These are phyloP conservation scores for Pichia sp. DNA, from an alignment of 1,139 yeast genomes.

Conservation along the genomic window DNA sequence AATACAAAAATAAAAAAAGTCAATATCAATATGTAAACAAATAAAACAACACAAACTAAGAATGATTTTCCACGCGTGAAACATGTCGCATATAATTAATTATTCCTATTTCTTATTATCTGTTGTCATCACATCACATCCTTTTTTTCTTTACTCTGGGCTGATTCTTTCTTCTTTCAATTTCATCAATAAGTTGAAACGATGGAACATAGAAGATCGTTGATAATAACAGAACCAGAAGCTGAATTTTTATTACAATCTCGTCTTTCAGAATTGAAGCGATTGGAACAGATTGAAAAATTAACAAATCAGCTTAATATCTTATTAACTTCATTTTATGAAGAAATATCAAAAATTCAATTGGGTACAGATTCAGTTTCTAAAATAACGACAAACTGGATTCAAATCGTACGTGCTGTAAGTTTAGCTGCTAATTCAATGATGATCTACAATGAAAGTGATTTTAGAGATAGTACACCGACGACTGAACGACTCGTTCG, in stretches of 20 bases:
- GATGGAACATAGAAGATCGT: conserved; percentile 12
- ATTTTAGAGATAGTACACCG: conserved; percentile 39
- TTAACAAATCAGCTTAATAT: conserved; percentile 31
- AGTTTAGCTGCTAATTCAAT: conserved; percentile 62
- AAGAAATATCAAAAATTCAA: conserved; percentile 5
- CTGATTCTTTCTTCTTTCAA: background rate
- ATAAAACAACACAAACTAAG: no score
- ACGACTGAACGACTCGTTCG: conserved; percentile 66
- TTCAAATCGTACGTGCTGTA: conserved; percentile 57
- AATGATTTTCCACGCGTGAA: no score
- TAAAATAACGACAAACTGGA: conserved; percentile 60
- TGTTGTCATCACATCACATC: no score
- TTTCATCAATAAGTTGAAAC: background rate
- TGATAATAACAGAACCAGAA: conserved; percentile 15
- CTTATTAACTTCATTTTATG: conserved; percentile 1
- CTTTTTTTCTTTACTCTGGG: no score
- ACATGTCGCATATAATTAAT: no score
- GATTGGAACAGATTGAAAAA: conserved; percentile 43
- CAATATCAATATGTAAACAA: no score
- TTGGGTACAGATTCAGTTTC: conserved; percentile 34
- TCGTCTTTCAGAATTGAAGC: conserved; percentile 48
- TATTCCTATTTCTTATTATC: no score
- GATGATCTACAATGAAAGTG: conserved; percentile 36
- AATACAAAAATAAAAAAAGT: no score
- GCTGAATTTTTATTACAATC: conserved; percentile 25